Evolutionary conservation across 140 eudicot species (phyloP).

Genomic region (Cichorium intybus): DNA sequence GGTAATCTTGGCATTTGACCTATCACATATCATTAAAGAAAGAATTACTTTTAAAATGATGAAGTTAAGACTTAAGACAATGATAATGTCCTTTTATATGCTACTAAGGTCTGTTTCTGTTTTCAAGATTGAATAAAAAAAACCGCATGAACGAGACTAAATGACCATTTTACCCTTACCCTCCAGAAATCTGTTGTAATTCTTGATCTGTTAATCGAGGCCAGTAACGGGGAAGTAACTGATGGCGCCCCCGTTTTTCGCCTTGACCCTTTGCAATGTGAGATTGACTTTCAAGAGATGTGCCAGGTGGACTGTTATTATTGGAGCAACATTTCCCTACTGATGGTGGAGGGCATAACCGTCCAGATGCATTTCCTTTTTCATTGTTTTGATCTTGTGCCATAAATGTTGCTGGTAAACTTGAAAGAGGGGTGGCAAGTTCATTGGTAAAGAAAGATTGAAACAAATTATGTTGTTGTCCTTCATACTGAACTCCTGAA

Average conservation of each 20-base stretch:
- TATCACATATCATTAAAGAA: slow-evolving; percentile 41
- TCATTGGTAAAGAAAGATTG: slow-evolving; percentile 33
- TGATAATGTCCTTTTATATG: slow-evolving; percentile 14
- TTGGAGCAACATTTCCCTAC: slow-evolving; percentile 31
- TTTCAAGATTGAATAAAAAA: no score
- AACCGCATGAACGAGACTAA: no score
- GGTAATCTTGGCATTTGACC: slow-evolving; percentile 55
- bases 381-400: slow-evolving; percentile 32
- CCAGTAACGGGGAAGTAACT: slow-evolving; percentile 48
- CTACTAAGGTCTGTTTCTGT: no score
- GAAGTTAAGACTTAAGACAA: not conserved
- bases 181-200: slow-evolving; percentile 60
- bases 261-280: slow-evolving; percentile 38
- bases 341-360: slow-evolving; percentile 20
- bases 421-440: slow-evolving; percentile 28
- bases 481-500: slow-evolving; percentile 50
- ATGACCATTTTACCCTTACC: slow-evolving; percentile 26
- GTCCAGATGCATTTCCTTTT: slow-evolving; percentile 35
- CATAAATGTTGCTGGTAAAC: slow-evolving; percentile 35
- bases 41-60: not conserved
- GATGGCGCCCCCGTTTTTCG: slow-evolving; percentile 44
- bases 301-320: slow-evolving; percentile 33
- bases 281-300: slow-evolving; percentile 43
- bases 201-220: slow-evolving; percentile 65
- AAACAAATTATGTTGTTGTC: slow-evolving; percentile 33